These are phyloP conservation scores for Delitschia confertaspora DNA, from an alignment of 495 filamentous ascomycete genomes.

Conservation along the genomic window DNA sequence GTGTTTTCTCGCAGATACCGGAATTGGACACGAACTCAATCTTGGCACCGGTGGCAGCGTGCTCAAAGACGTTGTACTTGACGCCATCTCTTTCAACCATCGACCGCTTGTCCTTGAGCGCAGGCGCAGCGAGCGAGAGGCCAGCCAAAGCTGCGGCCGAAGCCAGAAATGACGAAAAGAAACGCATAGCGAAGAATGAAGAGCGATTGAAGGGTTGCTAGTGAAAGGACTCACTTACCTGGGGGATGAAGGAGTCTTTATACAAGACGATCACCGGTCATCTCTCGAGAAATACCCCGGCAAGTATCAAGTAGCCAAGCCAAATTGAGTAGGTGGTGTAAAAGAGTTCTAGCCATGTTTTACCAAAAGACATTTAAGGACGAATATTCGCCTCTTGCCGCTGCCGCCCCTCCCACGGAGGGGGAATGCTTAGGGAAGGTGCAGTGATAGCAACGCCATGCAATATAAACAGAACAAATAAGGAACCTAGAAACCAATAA, in stretches of 20 bases:
- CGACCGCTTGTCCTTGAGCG: slow-evolving; percentile 36
- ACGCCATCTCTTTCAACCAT: slow-evolving; percentile 29
- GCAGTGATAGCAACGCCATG: background rate
- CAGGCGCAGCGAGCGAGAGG: slow-evolving; percentile 28
- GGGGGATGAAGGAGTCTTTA: no score
- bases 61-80: slow-evolving; percentile 44
- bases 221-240: no score
- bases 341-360: background rate
- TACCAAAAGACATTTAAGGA: slow-evolving; percentile 3
- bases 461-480: slow-evolving; percentile 15
- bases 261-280: background rate
- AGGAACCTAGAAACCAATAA: slow-evolving; percentile 1
- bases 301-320: slow-evolving; percentile 5
- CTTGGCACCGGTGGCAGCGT: slow-evolving; percentile 43
- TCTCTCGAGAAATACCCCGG: background rate
- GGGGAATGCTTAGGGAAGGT: slow-evolving; percentile 4
- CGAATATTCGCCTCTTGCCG: slow-evolving; percentile 6
- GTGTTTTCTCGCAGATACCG: slow-evolving; percentile 40
- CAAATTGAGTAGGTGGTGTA: slow-evolving; percentile 12
- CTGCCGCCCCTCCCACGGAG: no score
- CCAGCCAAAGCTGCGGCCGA: slow-evolving; percentile 17
- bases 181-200: slow-evolving; percentile 8
- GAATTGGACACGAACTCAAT: slow-evolving; percentile 45
- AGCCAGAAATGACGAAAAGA: slow-evolving; percentile 10
- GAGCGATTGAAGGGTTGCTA: background rate